Conservation (phyloP, 2,329 filamentous ascomycete species). For the Colletotrichum salicis region DNA sequence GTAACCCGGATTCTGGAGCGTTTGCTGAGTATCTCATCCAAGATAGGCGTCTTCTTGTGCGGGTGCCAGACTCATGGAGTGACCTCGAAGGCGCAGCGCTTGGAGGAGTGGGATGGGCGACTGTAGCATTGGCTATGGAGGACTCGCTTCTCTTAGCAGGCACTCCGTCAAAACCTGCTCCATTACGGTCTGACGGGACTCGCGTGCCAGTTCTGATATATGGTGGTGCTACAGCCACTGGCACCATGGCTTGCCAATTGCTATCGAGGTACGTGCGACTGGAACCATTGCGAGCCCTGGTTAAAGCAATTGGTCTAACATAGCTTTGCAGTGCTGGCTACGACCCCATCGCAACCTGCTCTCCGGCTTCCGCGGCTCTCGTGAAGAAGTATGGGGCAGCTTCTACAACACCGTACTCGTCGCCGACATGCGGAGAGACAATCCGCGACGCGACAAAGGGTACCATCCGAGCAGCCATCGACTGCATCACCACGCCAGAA, state of each 20-base stretch:
- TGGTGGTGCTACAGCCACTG: slow-evolving; percentile 43
- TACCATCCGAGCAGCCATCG: background rate
- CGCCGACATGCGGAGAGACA: background rate
- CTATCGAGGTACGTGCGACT: slow-evolving; percentile 38
- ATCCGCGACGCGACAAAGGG: background rate
- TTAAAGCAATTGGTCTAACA: background rate
- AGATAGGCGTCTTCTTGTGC: slow-evolving; percentile 25
- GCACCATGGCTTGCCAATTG: slow-evolving; percentile 44
- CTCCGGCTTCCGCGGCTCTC: background rate
- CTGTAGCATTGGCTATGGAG: slow-evolving; percentile 22
- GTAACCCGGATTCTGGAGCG: background rate
- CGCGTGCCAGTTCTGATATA: slow-evolving; percentile 42
- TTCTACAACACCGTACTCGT: background rate
- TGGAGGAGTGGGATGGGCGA: slow-evolving; percentile 41
- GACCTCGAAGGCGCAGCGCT: slow-evolving; percentile 39
- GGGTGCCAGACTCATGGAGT: slow-evolving; percentile 37
- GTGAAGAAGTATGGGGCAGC: slow-evolving; percentile 6
- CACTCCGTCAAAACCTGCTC: slow-evolving; percentile 33
- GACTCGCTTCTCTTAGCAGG: background rate
- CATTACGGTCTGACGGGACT: slow-evolving; percentile 7
- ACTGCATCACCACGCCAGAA: slow-evolving; percentile 13
- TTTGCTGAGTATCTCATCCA: slow-evolving; percentile 1
- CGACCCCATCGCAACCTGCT: background rate
- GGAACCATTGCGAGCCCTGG: too few relatives aligned
- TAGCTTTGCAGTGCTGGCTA: background rate